Base-by-base conservation (phyloP, 345 rosid species). In the Brassica cretica region DNA sequence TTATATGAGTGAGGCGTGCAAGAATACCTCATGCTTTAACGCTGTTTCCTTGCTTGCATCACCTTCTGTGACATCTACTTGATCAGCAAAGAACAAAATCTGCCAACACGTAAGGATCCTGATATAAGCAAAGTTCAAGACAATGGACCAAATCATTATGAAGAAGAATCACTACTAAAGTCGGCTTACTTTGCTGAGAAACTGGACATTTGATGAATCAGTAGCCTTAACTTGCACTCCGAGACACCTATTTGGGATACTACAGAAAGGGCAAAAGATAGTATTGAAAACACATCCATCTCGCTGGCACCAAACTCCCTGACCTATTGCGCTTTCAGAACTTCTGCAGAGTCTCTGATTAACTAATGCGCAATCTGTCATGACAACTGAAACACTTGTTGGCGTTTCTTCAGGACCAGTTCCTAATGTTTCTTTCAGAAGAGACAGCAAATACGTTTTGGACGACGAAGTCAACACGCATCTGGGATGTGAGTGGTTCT, bases 241-340 rank as follows among this genome's bases (percentile, higher is more conserved):
- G 25, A 92, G 90, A 75, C 91, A 88, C 46, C 81, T 86, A 74
- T 74, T 72, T 27, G 88, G 85, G 72, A 58, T 62, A 64, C 68
- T 87, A 78, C 98, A 94, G 84, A 87, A 94, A 62, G 98, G 95
- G 76, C 98, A 92, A 71, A 74, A 86, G 63, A 92, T 83, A 46
- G 87, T 85, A 70, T 82, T 88, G 87, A 86, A 94, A 67, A 92
- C 98, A 81, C 98, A 94, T 32, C 98, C 98, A 84, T 94, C 98
- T 85, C 91, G 90, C 81, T 89, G 78, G 25, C 84, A 82, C 98
- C 98, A 94, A 66, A 89, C 76, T 60, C 83, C 71, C 58, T 67
- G 71, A 67, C 71, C 84, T 30, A 67, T 70, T 39, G 75, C 74
- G 76, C 82, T 87, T 75, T 68, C 81, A 76, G 46, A 25, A 51